Evolutionary conservation across 2,329 filamentous ascomycete genomes (phyloP), one percentile per base, ranked within the genome.

Genomic region (Sporothrix pallida): DNA sequence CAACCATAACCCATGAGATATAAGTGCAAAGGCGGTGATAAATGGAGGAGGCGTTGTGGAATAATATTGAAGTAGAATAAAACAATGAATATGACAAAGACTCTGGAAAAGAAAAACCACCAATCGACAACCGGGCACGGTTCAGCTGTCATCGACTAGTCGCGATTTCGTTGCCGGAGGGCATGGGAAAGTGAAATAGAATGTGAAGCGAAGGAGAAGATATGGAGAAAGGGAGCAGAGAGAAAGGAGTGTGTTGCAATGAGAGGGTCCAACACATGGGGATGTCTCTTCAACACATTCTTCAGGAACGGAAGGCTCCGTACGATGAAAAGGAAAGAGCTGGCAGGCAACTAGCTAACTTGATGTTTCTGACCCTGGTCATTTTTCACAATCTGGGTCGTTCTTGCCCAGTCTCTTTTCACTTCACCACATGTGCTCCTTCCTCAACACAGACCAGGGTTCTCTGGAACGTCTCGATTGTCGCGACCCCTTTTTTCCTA

Each of bases 391-490:
- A 76, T 71, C 56, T 48, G 20, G 23, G 12, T 65, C 67, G 48
- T 37, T 48, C 15, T 70, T 37, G 31, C 31, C 31, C 31, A 3
- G 31, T 37, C 31, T 37, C 31, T 7, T 37, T 37, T 37, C 31
- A 37, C 4, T 7, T 37, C 31, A 37, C 31, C 31, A 37, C 31
- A 26, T 26, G 23, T 37, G 31, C 31, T 37, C 31, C 31, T 70
- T 71, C 20, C 62, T 72, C 62, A 44, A 65, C 63, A 37, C 44
- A n/a, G 17, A 60, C 71, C 71, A 56, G 72, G 46, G 58, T 20
- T 54, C 58, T 26, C 31, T 63, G 70, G 31, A 72, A 65, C 58
- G 58, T 65, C 70, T 72, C 56, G 70, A 44, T 48, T 26, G 26
- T 50, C 23, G 44, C 42, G 8, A 9, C 67, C 67, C 72, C 37